phyloP scores from a whole-genome alignment of 257 asterid genomes.

The Perilla frutescens region DNA sequence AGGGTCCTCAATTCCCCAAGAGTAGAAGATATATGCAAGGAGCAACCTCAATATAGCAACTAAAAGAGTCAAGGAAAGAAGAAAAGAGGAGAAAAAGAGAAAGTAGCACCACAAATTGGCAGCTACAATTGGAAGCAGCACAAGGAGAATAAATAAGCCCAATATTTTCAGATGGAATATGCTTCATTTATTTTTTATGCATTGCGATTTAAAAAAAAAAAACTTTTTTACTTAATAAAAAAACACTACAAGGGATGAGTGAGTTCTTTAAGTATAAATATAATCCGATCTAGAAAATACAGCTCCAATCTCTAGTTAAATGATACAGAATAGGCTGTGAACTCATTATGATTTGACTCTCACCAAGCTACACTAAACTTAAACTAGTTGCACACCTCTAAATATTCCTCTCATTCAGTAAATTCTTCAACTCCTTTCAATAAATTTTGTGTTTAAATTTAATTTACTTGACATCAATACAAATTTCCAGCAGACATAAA shows the following conservation, averaged over 20 bases:
- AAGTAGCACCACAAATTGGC: background rate
- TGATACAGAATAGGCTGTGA: background rate
- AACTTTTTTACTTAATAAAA: background rate
- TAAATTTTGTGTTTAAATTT: background rate
- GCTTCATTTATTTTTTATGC: background rate
- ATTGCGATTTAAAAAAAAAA: background rate
- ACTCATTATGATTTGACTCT: background rate
- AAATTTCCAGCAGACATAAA: background rate
- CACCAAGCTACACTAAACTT: background rate
- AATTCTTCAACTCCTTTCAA: background rate
- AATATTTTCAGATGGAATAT: background rate
- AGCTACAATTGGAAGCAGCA: too few relatives aligned
- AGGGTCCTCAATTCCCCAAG: background rate
- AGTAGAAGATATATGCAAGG: slow-evolving; percentile 12
- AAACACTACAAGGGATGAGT: background rate
- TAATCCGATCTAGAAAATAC: too few relatives aligned
- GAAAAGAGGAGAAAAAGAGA: background rate
- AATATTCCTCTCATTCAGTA: background rate
- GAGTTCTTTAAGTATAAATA: too few relatives aligned
- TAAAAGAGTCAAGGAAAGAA: background rate
- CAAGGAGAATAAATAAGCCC: background rate
- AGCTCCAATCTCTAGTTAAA: too few relatives aligned
- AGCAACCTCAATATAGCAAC: background rate
- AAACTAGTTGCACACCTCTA: background rate
- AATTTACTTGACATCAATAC: background rate